These are phyloP conservation scores for Tetracladium maxilliforme DNA, from an alignment of 2,329 filamentous ascomycete genomes.

Conservation along the genomic window DNA sequence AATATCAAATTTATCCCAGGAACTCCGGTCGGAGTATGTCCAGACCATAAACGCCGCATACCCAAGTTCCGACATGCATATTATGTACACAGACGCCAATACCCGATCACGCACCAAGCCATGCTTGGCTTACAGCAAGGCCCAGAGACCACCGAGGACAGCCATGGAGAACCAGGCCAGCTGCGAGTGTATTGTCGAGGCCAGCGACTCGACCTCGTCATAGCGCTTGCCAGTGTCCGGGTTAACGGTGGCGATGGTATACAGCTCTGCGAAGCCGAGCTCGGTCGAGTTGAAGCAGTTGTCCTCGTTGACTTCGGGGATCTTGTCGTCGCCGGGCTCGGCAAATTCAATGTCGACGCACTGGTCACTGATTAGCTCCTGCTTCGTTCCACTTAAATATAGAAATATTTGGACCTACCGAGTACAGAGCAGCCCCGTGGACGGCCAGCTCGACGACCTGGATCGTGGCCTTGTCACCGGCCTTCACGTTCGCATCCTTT, in stretches of 20 bases:
- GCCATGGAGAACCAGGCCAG: no score
- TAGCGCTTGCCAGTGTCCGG: no score
- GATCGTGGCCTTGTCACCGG: slow-evolving; percentile 83
- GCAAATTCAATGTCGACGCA: slow-evolving; percentile 93
- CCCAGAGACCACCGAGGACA: no score
- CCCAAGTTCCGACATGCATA: no score
- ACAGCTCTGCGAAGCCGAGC: slow-evolving; percentile 65
- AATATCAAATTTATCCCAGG: no score
- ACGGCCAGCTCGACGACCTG: slow-evolving; percentile 73
- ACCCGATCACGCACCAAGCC: no score
- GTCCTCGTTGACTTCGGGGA: slow-evolving; percentile 57
- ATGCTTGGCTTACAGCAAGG: no score
- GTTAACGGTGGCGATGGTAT: slow-evolving; percentile 46
- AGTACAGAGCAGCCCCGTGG: slow-evolving; percentile 73
- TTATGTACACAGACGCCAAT: no score
- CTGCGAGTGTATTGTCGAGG: no score
- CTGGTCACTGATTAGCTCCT: slow-evolving; percentile 26
- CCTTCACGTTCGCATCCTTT: slow-evolving; percentile 49
- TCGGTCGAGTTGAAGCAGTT: slow-evolving; percentile 85
- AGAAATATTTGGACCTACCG: slow-evolving; percentile 5
- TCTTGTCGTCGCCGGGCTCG: slow-evolving; percentile 62
- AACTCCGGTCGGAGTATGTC: no score
- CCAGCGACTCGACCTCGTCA: no score
- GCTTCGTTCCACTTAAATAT: slow-evolving; percentile 1
- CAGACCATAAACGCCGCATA: no score